A percentile compares a stretch with the other conserved stretches of the same genome.
These are phyloP conservation scores for Salix caprea DNA, from an alignment of 345 rosid species.

Conservation along the genomic window DNA sequence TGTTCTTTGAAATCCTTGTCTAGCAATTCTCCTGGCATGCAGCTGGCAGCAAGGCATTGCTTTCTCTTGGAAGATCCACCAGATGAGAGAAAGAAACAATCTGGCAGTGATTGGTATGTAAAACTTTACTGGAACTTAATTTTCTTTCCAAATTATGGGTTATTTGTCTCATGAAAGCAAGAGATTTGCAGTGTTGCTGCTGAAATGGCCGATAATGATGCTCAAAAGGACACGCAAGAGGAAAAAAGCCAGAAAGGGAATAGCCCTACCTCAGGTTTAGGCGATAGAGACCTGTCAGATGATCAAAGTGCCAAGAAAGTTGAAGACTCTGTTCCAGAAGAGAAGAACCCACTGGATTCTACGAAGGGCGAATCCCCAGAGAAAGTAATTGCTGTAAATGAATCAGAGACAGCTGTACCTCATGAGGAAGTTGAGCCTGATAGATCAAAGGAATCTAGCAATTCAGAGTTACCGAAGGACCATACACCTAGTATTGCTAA, in stretches of 20 bases:
- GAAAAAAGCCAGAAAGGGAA: constrained; percentile 33
- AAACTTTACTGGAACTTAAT: neutral
- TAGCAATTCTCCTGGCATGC: constrained; percentile 52
- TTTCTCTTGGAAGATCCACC: constrained; percentile 91
- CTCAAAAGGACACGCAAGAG: constrained; percentile 36
- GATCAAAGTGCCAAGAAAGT: constrained; percentile 26
- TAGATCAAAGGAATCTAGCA: constrained; percentile 33
- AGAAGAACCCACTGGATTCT: constrained; percentile 34
- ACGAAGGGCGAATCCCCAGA: constrained; percentile 25
- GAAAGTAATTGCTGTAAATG: constrained; percentile 25
- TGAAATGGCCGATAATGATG: constrained; percentile 34
- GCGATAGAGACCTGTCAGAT: constrained; percentile 27
- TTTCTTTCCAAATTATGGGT: constrained; percentile 15
- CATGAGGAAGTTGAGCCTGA: constrained; percentile 33
- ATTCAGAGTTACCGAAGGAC: constrained; percentile 25
- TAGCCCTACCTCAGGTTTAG: constrained; percentile 25
- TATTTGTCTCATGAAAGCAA: constrained; percentile 28
- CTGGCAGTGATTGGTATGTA: constrained; percentile 52
- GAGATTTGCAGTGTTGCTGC: constrained; percentile 47
- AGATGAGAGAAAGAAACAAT: constrained; percentile 46
- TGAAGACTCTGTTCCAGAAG: constrained; percentile 42
- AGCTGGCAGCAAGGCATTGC: constrained; percentile 81
- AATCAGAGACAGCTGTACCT: constrained; percentile 11
- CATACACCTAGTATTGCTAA: constrained; percentile 16
- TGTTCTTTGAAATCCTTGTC: constrained; percentile 60